Evolutionary conservation across 768 basidiomycete species (phyloP).

Genomic region (Brasilioporus rufonigricans): DNA sequence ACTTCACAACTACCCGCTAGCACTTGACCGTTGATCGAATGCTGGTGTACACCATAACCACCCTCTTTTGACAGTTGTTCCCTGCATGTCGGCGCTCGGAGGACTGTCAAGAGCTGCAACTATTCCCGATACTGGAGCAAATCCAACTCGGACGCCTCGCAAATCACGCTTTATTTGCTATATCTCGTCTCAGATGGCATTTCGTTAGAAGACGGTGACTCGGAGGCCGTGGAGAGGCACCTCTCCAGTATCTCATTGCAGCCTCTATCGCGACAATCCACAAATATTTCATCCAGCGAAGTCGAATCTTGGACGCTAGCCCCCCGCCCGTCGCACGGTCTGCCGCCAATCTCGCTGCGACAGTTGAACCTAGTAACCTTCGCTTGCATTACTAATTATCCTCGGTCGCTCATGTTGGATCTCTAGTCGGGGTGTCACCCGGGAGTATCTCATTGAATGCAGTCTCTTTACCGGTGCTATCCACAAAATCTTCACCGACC

Average conservation of each 20-base stretch:
- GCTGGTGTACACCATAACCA: too few species aligned
- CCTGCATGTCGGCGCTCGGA: too few species aligned
- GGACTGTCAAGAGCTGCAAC: too few species aligned
- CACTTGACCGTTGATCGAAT: too few species aligned
- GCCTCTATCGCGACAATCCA: not conserved
- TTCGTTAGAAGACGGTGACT: conserved; percentile 22
- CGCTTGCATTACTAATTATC: not conserved
- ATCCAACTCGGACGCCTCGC: not conserved
- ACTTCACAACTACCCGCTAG: too few species aligned
- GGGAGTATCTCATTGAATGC: conserved; percentile 45
- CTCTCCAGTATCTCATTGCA: not conserved
- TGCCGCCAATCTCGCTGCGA: not conserved
- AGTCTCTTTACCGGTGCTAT: conserved; percentile 42
- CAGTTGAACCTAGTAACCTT: conserved; percentile 8
- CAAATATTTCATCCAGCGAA: not conserved
- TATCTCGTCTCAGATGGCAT: not conserved
- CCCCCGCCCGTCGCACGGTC: too few species aligned
- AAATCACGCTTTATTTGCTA: not conserved
- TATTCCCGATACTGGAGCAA: too few species aligned
- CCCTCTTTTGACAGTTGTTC: too few species aligned
- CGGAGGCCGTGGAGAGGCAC: conserved; percentile 20
- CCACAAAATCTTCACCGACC: conserved; percentile 42
- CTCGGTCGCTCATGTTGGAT: conserved; percentile 45
- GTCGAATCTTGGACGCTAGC: not conserved
- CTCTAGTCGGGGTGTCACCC: conserved; percentile 53